A percentile compares a stretch with the other conserved stretches of the same genome.
Evolutionary conservation across 1,139 yeast genomes (phyloP).

Genomic region (Protomyces inundatus): DNA sequence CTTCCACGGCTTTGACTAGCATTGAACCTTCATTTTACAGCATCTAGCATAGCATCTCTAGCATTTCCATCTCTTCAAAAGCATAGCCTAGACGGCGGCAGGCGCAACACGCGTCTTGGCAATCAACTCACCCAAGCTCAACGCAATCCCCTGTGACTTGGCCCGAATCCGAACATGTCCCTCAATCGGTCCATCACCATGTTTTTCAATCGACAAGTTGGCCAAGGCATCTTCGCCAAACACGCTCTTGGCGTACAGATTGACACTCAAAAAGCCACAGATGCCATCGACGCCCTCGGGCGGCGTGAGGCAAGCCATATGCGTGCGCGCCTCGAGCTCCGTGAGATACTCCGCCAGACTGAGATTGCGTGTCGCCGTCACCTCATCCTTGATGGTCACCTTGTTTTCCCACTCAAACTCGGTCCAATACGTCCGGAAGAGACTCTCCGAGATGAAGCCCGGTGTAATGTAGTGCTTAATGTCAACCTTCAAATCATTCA

Average conservation of each 20-base stretch:
- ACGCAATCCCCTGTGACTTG: conserved; percentile 95
- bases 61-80: neutral
- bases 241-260: conserved; percentile 83
- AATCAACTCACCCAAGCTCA: conserved; percentile 71
- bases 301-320: conserved; percentile 90
- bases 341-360: conserved; percentile 73
- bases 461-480: conserved; percentile 97
- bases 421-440: conserved; percentile 97
- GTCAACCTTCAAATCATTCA: conserved; percentile 92
- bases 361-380: conserved; percentile 27
- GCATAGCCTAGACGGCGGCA: neutral
- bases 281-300: conserved; percentile 57
- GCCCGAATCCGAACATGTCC: conserved; percentile 97
- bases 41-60: neutral
- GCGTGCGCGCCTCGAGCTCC: conserved; percentile 73
- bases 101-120: neutral
- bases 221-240: conserved; percentile 98
- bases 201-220: conserved; percentile 85
- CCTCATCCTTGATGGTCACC: conserved; percentile 73
- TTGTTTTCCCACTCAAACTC: conserved; percentile 99
- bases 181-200: conserved; percentile 62
- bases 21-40: neutral
- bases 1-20: neutral
- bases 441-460: conserved; percentile 78
- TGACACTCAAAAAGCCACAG: conserved; percentile 90